Conservation (phyloP, 2,329 filamentous ascomycete genomes). For the Chaetothyriales sp. region DNA sequence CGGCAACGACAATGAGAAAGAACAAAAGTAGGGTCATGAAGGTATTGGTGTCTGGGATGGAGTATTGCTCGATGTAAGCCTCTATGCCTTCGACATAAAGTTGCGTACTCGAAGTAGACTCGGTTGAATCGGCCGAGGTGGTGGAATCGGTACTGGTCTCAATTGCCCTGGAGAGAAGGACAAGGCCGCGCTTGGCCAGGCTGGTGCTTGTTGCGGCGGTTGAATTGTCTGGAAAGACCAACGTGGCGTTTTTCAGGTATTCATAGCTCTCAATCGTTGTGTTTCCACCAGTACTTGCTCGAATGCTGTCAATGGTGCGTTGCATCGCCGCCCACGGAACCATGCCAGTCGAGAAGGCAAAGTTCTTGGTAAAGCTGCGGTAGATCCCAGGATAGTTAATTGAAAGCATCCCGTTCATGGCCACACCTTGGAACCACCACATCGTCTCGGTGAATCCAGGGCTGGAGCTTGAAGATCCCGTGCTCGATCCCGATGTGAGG, state of each 20-base stretch:
- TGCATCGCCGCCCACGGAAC: conserved; percentile 74
- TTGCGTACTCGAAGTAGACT: conserved; percentile 31
- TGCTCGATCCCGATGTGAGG: conserved; percentile 43
- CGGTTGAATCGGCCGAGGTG: conserved; percentile 16
- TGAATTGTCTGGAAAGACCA: conserved; percentile 52
- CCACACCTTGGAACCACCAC: conserved; percentile 83
- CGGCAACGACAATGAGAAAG: conserved; percentile 72
- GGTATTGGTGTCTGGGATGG: conserved; percentile 74
- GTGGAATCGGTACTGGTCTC: conserved; percentile 25
- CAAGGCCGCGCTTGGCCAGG: conserved; percentile 41
- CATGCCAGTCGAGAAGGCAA: conserved; percentile 76
- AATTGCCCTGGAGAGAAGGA: conserved; percentile 40
- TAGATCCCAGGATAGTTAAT: conserved; percentile 79
- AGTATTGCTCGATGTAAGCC: conserved; percentile 67
- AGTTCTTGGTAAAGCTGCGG: conserved; percentile 79
- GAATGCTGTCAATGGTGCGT: conserved; percentile 67
- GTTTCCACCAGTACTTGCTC: conserved; percentile 68
- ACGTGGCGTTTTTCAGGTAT: conserved; percentile 58
- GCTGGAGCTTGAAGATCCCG: conserved; percentile 51
- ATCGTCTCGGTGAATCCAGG: conserved; percentile 77
- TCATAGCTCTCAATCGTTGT: conserved; percentile 63
- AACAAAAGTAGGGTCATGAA: conserved; percentile 91
- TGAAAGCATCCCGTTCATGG: conserved; percentile 91
- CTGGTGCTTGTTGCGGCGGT: conserved; percentile 29
- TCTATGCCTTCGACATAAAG: conserved; percentile 59